These are phyloP conservation scores for Skeletonema grethae DNA, from an alignment of 108 stramenopile species.

Conservation along the genomic window DNA sequence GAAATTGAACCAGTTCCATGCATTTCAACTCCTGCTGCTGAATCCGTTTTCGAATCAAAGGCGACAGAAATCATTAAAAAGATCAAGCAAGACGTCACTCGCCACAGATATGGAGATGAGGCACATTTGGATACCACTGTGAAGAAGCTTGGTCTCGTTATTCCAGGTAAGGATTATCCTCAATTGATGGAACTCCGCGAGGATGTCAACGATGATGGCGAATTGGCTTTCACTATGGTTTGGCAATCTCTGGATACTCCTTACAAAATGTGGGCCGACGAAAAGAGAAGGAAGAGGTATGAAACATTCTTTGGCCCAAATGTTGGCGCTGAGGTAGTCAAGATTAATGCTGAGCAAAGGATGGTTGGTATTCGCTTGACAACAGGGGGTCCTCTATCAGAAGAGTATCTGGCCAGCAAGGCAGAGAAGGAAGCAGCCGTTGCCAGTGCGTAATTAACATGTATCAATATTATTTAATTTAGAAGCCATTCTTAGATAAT, in stretches of 20 bases:
- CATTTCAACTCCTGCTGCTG: conserved; percentile 55
- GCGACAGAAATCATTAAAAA: conserved; percentile 89
- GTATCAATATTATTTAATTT: conserved; percentile 5
- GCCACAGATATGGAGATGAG: conserved; percentile 98
- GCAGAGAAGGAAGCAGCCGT: conserved; percentile 13
- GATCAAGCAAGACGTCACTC: conserved; percentile 96
- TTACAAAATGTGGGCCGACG: conserved; percentile 97
- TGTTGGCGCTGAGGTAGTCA: conserved; percentile 89
- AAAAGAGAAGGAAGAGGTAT: conserved; percentile 89
- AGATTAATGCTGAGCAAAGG: conserved; percentile 91
- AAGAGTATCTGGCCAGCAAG: conserved; percentile 41
- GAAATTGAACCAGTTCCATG: conserved; percentile 94
- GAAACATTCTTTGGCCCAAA: conserved; percentile 94
- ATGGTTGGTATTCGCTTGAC: conserved; percentile 92
- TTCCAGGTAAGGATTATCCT: conserved; percentile 94
- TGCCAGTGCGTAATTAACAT: conserved; percentile 6
- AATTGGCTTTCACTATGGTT: conserved; percentile 91
- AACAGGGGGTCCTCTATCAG: conserved; percentile 58
- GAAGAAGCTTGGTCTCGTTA: conserved; percentile 92
- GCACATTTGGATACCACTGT: conserved; percentile 98
- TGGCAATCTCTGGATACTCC: conserved; percentile 94
- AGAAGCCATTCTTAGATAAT: too few relatives aligned
- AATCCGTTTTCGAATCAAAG: conserved; percentile 80
- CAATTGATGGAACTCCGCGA: conserved; percentile 89
- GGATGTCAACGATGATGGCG: conserved; percentile 69